phyloP scores from a whole-genome alignment of 306 rosid genomes.

The Benincasa hispida region DNA sequence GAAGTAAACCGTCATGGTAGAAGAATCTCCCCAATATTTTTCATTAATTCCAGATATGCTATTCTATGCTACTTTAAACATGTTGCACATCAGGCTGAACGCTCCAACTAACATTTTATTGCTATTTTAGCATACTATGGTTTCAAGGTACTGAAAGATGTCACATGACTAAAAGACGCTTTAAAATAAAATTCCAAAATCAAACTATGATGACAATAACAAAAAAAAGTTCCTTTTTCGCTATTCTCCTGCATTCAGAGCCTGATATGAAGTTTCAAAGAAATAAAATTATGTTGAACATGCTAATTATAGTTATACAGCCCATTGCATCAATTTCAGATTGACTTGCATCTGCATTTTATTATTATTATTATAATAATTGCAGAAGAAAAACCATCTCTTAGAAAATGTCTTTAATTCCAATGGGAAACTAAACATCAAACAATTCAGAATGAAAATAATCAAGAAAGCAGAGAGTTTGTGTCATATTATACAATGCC shows the following conservation, averaged over 20 bases:
- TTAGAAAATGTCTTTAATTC: neutral
- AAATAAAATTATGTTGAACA: neutral
- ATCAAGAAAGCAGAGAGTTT: neutral
- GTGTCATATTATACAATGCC: neutral
- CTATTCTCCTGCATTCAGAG: neutral
- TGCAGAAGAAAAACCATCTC: neutral
- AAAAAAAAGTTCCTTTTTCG: neutral
- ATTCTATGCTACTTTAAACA: neutral
- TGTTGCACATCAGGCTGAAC: neutral
- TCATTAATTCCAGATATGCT: neutral
- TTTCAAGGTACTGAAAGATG: neutral
- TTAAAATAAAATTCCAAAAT: neutral
- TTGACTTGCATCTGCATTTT: neutral
- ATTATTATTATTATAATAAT: too few species aligned
- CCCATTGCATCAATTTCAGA: neutral
- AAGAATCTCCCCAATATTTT: neutral
- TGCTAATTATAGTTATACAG: neutral
- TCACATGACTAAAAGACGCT: neutral
- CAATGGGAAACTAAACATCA: neutral
- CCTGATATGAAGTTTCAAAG: neutral
- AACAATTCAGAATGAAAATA: neutral
- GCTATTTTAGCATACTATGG: neutral
- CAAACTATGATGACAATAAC: neutral
- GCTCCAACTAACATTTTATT: neutral
- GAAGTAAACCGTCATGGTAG: neutral